phyloP scores from a whole-genome alignment of 1,284 basidiomycete species.

The Apiotrichum montevideense region DNA sequence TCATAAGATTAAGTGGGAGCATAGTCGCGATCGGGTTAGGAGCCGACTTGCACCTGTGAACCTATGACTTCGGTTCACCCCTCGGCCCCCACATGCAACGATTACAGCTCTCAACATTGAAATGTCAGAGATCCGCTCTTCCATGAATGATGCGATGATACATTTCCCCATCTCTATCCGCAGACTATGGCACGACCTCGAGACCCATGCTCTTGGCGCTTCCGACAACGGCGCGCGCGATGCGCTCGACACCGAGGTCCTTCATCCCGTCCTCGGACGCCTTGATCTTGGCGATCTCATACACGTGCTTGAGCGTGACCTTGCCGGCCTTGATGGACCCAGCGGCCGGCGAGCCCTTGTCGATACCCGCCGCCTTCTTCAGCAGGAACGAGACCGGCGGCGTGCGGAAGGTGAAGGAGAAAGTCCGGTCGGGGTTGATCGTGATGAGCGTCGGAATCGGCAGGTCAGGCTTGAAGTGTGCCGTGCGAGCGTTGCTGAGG shows the following conservation, averaged over 20 bases:
- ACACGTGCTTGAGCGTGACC: constrained; percentile 92
- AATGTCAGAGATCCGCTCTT: neutral
- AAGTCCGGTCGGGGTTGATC: constrained; percentile 90
- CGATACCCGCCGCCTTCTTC: constrained; percentile 83
- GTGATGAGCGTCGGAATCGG: constrained; percentile 87
- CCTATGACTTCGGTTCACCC: too few species aligned
- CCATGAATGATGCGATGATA: constrained; percentile 12
- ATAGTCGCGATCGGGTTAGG: too few species aligned
- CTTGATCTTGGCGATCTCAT: constrained; percentile 99
- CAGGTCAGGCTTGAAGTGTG: constrained; percentile 76
- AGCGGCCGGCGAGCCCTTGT: constrained; percentile 65
- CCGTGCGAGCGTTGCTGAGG: constrained; percentile 72
- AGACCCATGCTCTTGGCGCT: constrained; percentile 79
- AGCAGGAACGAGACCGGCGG: constrained; percentile 89
- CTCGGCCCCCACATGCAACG: too few species aligned
- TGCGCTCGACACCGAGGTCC: constrained; percentile 72
- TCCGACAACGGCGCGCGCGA: constrained; percentile 79
- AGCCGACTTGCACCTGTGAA: too few species aligned
- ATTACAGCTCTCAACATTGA: too few species aligned
- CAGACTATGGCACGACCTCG: constrained; percentile 66
- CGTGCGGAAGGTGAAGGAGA: constrained; percentile 85
- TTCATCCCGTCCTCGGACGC: constrained; percentile 79
- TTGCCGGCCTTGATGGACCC: constrained; percentile 58
- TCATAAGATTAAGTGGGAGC: neutral
- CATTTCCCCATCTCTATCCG: neutral